Conservation (phyloP, 176 grass and related monocot species). For the Puccinellia tenuiflora region DNA sequence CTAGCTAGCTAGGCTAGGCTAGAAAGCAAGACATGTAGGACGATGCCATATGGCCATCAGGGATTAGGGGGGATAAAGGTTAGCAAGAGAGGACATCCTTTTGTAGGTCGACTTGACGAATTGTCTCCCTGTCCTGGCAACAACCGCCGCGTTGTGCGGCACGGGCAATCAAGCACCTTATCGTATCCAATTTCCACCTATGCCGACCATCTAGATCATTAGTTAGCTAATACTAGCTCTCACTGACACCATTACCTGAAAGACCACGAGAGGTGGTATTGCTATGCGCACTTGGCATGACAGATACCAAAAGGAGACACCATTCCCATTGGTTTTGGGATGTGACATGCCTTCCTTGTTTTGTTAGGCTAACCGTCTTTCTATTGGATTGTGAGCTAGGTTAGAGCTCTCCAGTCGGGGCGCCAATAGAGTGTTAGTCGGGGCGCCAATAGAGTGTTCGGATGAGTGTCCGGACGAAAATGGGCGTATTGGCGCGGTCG, state of each 20-base stretch:
- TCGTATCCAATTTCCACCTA: conserved; percentile 29
- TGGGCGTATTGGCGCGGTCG: too few relatives aligned
- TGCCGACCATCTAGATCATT: conserved; percentile 14
- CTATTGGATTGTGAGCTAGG: background rate
- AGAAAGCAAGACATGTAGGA: conserved; percentile 14
- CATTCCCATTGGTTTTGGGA: background rate
- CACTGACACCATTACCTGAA: background rate
- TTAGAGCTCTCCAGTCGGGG: too few relatives aligned
- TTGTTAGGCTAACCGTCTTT: background rate
- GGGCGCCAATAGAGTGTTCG: too few relatives aligned
- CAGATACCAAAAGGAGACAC: background rate
- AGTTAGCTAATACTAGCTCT: conserved; percentile 13
- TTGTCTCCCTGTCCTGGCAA: conserved; percentile 46
- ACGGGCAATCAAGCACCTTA: conserved; percentile 34
- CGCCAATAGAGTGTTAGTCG: too few relatives aligned
- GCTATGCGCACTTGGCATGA: conserved; percentile 13
- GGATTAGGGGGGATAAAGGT: conserved; percentile 6
- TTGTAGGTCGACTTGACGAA: conserved; percentile 36
- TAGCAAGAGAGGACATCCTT: conserved; percentile 7
- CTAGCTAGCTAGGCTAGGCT: background rate
- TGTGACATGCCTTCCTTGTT: background rate
- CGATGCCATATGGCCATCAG: conserved; percentile 17
- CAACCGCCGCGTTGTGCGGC: conserved; percentile 19
- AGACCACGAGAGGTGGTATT: background rate
- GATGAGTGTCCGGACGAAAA: too few relatives aligned